Conservation (phyloP, 1,284 basidiomycete genomes). For the Trichosporon coremiiforme region DNA sequence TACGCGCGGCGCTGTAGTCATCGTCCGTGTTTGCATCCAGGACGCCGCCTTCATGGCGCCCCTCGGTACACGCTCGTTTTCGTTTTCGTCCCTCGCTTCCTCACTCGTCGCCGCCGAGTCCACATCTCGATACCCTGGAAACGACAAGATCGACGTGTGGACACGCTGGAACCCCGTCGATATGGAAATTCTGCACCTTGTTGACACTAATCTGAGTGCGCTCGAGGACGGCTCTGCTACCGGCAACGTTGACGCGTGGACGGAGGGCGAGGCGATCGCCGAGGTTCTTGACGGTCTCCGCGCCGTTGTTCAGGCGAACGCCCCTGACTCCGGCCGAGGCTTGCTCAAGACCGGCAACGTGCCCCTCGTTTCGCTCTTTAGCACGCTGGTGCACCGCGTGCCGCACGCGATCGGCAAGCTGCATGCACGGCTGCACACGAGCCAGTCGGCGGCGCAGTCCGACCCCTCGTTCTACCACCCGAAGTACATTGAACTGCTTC, state of each 20-base stretch:
- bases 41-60: slow-evolving; percentile 36
- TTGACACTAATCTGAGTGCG: slow-evolving; percentile 45
- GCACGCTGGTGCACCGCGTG: slow-evolving; percentile 42
- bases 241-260: slow-evolving; percentile 46
- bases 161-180: slow-evolving; percentile 48
- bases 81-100: slow-evolving; percentile 42
- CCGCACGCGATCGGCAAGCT: slow-evolving; percentile 46
- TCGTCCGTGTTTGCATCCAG: slow-evolving; percentile 38
- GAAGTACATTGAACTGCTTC: slow-evolving; percentile 52
- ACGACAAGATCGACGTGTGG: slow-evolving; percentile 36
- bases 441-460: not conserved
- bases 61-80: slow-evolving; percentile 27
- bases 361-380: slow-evolving; percentile 35
- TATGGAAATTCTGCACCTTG: slow-evolving; percentile 44
- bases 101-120: slow-evolving; percentile 47
- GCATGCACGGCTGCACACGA: slow-evolving; percentile 34
- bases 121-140: slow-evolving; percentile 36
- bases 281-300: slow-evolving; percentile 43
- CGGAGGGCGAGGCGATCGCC: slow-evolving; percentile 46
- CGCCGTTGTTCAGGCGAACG: slow-evolving; percentile 34
- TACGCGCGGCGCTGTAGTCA: slow-evolving; percentile 46
- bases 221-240: slow-evolving; percentile 33
- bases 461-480: slow-evolving; percentile 45
- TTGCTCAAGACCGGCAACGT: slow-evolving; percentile 24
- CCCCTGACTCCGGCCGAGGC: slow-evolving; percentile 16